Conservation (phyloP, 768 basidiomycete genomes). For the Pulveroboletus sp. region DNA sequence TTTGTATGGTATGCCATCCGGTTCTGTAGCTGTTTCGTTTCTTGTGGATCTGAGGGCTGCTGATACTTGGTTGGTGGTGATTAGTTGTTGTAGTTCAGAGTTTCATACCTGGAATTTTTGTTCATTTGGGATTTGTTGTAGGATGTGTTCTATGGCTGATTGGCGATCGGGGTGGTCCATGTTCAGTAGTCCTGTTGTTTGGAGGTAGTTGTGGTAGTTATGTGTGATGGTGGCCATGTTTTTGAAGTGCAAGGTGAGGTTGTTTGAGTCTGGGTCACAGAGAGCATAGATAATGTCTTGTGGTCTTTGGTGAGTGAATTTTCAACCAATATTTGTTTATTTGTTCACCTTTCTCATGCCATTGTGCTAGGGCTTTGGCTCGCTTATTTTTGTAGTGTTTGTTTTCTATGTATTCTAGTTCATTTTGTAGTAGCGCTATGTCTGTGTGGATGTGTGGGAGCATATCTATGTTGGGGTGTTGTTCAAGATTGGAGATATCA, state of each 20-base stretch:
- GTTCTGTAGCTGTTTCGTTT: not conserved
- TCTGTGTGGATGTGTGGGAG: no score
- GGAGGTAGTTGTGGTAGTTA: slow-evolving; percentile 16
- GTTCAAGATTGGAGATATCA: no score
- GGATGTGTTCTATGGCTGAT: fast-evolving
- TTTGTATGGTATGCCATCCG: not conserved
- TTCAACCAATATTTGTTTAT: slow-evolving; percentile 21
- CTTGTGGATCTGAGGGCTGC: not conserved
- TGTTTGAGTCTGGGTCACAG: not conserved
- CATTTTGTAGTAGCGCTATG: not conserved
- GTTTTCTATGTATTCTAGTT: not conserved
- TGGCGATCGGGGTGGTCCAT: not conserved
- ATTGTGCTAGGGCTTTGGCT: not conserved
- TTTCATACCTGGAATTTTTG: not conserved
- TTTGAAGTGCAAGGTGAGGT: not conserved
- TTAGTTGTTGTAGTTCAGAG: slow-evolving; percentile 27
- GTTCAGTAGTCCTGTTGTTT: not conserved
- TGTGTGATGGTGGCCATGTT: slow-evolving; percentile 33
- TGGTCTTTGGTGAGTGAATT: slow-evolving; percentile 2
- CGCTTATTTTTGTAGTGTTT: not conserved
- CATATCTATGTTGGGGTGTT: no score
- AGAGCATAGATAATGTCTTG: slow-evolving; percentile 21
- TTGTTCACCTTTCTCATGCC: not conserved
- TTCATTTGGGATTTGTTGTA: fast-evolving
- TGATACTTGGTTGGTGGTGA: not conserved